A percentile compares a stretch with the other conserved stretches of the same genome.
Conservation (phyloP, 1,284 basidiomycete species). For the Schizopora paradoxa region DNA sequence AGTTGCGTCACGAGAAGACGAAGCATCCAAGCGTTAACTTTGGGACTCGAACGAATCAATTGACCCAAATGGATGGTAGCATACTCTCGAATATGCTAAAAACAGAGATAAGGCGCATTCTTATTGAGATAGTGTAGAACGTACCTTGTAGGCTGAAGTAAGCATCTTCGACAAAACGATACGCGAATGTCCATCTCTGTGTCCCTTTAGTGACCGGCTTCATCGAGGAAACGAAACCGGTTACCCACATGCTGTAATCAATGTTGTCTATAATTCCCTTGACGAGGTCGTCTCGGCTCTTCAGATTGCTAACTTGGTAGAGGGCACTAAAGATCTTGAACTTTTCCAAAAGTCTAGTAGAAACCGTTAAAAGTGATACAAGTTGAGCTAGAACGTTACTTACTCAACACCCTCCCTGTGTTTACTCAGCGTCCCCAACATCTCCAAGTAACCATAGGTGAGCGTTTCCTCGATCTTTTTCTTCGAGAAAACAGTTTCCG, state of each 20-base stretch:
- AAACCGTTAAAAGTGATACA: constrained; percentile 2
- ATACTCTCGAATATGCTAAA: constrained; percentile 79
- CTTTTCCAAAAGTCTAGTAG: constrained; percentile 75
- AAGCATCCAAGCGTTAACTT: constrained; percentile 78
- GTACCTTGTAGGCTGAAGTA: constrained; percentile 84
- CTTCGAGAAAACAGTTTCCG: constrained; percentile 84
- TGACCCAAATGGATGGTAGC: constrained; percentile 87
- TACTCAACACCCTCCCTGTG: constrained; percentile 86
- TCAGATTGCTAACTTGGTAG: constrained; percentile 88
- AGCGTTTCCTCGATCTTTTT: constrained; percentile 79
- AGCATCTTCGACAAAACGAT: constrained; percentile 90
- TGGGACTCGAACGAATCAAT: constrained; percentile 60
- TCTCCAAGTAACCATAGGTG: constrained; percentile 91
- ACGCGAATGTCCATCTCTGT: constrained; percentile 86
- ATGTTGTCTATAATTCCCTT: constrained; percentile 88
- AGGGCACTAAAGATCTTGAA: constrained; percentile 93
- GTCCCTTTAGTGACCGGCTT: constrained; percentile 12
- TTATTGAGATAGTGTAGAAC: constrained; percentile 12
- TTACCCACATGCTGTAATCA: constrained; percentile 79
- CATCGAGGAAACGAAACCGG: not conserved
- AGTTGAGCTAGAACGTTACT: constrained; percentile 28
- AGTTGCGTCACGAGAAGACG: constrained; percentile 90
- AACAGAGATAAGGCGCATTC: constrained; percentile 9
- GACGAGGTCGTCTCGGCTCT: constrained; percentile 88
- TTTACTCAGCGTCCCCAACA: constrained; percentile 89